A percentile compares a stretch with the other conserved stretches of the same genome.
These are phyloP conservation scores for Pseudotulostoma volvatum DNA, from an alignment of 495 filamentous ascomycete genomes.

Conservation along the genomic window DNA sequence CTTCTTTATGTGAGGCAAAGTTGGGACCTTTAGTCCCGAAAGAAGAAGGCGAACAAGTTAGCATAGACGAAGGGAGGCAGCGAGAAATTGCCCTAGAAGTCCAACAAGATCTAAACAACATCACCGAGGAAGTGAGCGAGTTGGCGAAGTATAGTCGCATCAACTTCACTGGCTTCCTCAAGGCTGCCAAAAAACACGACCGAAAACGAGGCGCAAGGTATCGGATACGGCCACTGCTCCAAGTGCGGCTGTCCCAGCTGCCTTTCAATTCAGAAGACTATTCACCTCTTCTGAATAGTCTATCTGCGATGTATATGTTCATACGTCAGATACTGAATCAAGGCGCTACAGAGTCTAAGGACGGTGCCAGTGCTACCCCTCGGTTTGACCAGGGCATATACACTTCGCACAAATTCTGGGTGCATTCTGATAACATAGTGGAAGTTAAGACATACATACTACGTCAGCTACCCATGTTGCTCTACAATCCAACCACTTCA, in stretches of 20 bases:
- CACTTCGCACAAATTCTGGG: constrained; percentile 95
- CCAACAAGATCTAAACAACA: constrained; percentile 61
- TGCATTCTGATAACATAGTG: constrained; percentile 83
- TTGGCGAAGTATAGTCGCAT: constrained; percentile 87
- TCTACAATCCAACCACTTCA: constrained; percentile 76
- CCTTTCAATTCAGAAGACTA: constrained; percentile 96
- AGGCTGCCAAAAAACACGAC: constrained; percentile 97
- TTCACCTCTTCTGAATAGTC: constrained; percentile 65
- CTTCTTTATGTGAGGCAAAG: constrained; percentile 36
- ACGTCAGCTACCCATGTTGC: constrained; percentile 71
- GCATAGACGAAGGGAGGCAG: constrained; percentile 26
- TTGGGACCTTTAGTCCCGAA: constrained; percentile 29
- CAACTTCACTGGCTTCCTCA: constrained; percentile 95
- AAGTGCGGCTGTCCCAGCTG: constrained; percentile 68
- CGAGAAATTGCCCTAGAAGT: constrained; percentile 46
- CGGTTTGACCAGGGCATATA: constrained; percentile 47
- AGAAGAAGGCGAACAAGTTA: constrained; percentile 13
- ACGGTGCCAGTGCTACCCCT: constrained; percentile 10
- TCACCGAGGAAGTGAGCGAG: constrained; percentile 82
- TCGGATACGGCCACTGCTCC: constrained; percentile 75
- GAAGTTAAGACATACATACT: constrained; percentile 93
- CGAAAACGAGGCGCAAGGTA: constrained; percentile 69
- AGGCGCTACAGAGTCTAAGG: constrained; percentile 24
- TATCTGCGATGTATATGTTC: constrained; percentile 92
- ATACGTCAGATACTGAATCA: constrained; percentile 63